Conservation (phyloP, 2,329 filamentous ascomycete species). For the Pestalotiopsis sp. region DNA sequence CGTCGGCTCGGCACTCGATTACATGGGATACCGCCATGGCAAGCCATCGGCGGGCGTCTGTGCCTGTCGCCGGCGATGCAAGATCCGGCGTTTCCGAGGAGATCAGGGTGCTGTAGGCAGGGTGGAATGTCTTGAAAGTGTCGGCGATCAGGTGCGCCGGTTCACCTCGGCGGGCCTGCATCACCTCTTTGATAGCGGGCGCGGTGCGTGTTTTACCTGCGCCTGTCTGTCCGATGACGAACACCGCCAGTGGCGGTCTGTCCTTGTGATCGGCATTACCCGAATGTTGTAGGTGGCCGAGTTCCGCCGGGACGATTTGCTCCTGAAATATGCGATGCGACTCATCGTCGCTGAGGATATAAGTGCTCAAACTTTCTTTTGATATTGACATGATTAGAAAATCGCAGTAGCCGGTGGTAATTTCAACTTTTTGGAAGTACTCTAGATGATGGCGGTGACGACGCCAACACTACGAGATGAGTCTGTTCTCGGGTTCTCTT, state of each 20-base stretch:
- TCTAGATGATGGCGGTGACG: not conserved
- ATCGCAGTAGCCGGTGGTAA: not conserved
- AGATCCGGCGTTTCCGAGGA: constrained; percentile 30
- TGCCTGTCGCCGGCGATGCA: constrained; percentile 41
- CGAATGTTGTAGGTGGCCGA: not conserved
- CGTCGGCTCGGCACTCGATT: constrained; percentile 33
- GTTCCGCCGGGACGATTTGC: constrained; percentile 3
- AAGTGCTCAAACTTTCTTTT: not conserved
- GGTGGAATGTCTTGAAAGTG: constrained; percentile 53
- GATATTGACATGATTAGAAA: not conserved
- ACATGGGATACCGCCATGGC: constrained; percentile 40
- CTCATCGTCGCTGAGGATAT: not conserved
- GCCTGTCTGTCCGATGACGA: constrained; percentile 51
- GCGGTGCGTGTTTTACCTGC: constrained; percentile 51
- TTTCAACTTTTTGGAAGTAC: not conserved
- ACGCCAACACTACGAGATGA: not conserved
- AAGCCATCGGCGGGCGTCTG: constrained; percentile 49
- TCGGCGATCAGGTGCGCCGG: constrained; percentile 50
- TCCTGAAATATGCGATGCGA: not conserved
- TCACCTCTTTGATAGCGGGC: constrained; percentile 38
- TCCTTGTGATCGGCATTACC: not conserved
- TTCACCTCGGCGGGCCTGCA: constrained; percentile 22
- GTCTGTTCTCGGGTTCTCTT: not conserved
- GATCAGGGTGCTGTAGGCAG: constrained; percentile 38
- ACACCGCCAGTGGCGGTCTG: constrained; percentile 39